Evolutionary conservation across 208 protist genomes (phyloP).

Genomic region (Herpetomonas tarakana): DNA sequence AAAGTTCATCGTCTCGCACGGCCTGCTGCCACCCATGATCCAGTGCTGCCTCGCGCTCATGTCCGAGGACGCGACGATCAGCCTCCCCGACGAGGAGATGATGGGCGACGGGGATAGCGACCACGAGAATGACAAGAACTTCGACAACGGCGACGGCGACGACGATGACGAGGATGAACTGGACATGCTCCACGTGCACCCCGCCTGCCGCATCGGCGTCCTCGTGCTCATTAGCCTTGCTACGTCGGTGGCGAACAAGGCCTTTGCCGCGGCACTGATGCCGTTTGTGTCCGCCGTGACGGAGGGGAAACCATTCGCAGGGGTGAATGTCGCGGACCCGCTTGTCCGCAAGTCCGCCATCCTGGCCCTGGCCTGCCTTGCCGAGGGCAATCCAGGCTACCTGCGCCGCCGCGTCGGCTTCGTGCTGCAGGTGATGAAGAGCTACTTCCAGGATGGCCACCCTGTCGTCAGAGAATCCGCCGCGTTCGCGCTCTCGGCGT

Average conservation of each 20-base stretch:
- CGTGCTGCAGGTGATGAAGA: conserved; percentile 57
- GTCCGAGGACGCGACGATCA: conserved; percentile 74
- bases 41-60: conserved; percentile 58
- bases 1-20: conserved; percentile 52
- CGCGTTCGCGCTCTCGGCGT: conserved; percentile 67
- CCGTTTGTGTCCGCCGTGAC: conserved; percentile 46
- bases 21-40: conserved; percentile 56
- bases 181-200: conserved; percentile 57
- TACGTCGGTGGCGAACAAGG: conserved; percentile 44
- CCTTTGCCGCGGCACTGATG: conserved; percentile 53
- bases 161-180: conserved; percentile 41
- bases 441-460: conserved; percentile 45
- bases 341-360: conserved; percentile 71
- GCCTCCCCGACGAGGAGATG: conserved; percentile 32
- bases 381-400: conserved; percentile 60
- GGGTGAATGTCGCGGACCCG: conserved; percentile 8
- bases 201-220: conserved; percentile 64
- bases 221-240: conserved; percentile 63
- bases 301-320: conserved; percentile 13
- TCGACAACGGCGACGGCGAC: conserved; percentile 20
- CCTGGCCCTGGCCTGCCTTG: conserved; percentile 64
- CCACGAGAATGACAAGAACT: conserved; percentile 22
- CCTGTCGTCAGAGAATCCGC: conserved; percentile 70
- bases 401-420: conserved; percentile 69
- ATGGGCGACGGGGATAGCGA: conserved; percentile 27